Conservation (phyloP, 352 stramenopile genomes). For the Phytophthora nicotianae region DNA sequence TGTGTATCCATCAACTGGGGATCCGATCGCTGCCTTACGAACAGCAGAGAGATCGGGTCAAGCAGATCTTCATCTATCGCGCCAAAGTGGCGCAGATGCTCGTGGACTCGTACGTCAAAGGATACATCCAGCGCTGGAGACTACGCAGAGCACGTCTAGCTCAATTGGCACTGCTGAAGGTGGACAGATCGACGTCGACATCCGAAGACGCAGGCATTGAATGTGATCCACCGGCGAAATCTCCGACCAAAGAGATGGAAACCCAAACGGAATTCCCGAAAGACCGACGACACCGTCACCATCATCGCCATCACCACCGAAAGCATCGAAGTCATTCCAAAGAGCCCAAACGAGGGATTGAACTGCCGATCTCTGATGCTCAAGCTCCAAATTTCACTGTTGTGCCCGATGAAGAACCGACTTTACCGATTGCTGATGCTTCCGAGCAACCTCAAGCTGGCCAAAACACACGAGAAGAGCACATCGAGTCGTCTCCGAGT, state of each 20-base stretch:
- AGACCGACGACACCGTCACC: conserved; percentile 17
- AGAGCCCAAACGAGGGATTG: conserved; percentile 8
- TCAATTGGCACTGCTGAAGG: conserved; percentile 18
- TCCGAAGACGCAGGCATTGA: conserved; percentile 1
- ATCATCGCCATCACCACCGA: conserved; percentile 25
- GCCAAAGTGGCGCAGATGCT: conserved; percentile 81
- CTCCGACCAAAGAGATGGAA: conserved; percentile 28
- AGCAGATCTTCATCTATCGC: conserved; percentile 86
- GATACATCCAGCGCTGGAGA: conserved; percentile 67
- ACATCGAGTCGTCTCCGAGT: neutral
- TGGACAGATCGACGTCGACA: conserved; percentile 29
- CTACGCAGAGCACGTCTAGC: conserved; percentile 30
- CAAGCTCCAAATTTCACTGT: neutral
- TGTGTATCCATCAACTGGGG: conserved; percentile 84
- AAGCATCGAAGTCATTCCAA: conserved; percentile 22
- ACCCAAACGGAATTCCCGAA: conserved; percentile 28
- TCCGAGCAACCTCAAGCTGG: conserved; percentile 5
- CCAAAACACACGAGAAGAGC: conserved; percentile 8
- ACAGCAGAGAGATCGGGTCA: conserved; percentile 80
- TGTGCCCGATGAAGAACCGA: neutral
- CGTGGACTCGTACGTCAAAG: conserved; percentile 67
- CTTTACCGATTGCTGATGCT: neutral
- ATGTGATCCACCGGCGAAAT: conserved; percentile 5
- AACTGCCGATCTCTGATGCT: neutral
- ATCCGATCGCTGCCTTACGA: conserved; percentile 82